These are phyloP conservation scores for Castanospermum australe DNA, from an alignment of 306 rosid genomes.

Conservation along the genomic window DNA sequence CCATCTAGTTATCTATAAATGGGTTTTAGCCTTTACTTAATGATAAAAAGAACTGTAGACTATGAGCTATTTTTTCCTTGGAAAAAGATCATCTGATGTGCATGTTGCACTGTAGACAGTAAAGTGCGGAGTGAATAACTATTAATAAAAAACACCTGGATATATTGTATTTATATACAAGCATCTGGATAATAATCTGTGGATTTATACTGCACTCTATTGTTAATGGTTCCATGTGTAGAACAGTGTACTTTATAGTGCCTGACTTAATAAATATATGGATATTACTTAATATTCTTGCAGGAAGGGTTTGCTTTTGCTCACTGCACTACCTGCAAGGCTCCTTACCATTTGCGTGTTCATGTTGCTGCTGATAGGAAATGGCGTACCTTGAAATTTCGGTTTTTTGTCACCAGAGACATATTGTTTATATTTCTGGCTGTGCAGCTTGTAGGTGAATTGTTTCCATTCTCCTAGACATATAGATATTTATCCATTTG, in stretches of 20 bases:
- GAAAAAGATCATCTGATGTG: neutral
- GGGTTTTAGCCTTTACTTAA: neutral
- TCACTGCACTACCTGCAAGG: conserved; percentile 98
- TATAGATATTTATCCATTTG: neutral
- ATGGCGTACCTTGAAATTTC: conserved; percentile 96
- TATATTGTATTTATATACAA: neutral
- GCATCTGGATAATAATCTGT: neutral
- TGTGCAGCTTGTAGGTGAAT: conserved; percentile 86
- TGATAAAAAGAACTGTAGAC: conserved; percentile 1
- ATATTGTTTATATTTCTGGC: conserved; percentile 82
- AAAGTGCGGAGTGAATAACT: neutral
- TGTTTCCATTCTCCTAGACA: conserved; percentile 22
- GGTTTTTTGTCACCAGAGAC: conserved; percentile 96
- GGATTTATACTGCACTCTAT: neutral
- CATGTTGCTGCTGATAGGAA: conserved; percentile 92
- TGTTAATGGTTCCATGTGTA: neutral
- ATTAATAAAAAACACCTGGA: neutral
- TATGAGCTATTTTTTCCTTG: neutral
- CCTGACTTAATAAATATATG: conserved; percentile 33
- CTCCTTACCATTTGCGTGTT: conserved; percentile 95
- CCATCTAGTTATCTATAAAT: neutral
- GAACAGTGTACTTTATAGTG: neutral
- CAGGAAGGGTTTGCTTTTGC: conserved; percentile 99
- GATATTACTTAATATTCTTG: conserved; percentile 29
- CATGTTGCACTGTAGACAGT: neutral